A percentile compares a stretch with the other conserved stretches of the same genome.
Conservation (phyloP, 257 asterid genomes). For the Petrea volubilis region DNA sequence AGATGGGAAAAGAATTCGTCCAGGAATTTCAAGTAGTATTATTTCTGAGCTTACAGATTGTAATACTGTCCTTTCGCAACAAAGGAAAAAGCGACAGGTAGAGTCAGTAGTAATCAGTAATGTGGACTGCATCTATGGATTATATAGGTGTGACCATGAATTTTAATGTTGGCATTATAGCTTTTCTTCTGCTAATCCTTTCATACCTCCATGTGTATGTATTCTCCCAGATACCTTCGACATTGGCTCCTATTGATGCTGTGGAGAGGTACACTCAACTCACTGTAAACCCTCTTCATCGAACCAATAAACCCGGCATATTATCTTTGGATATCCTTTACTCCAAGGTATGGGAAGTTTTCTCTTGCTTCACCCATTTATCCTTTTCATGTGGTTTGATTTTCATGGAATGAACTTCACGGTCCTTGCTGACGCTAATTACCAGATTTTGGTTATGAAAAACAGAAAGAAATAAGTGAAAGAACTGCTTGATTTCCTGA, state of each 20-base stretch:
- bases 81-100: slow-evolving; percentile 94
- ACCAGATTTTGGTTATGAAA: not conserved
- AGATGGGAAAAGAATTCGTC: slow-evolving; percentile 73
- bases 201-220: slow-evolving; percentile 3
- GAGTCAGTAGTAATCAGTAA: slow-evolving; percentile 9
- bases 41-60: slow-evolving; percentile 88
- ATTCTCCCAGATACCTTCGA: slow-evolving; percentile 57
- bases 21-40: slow-evolving; percentile 74
- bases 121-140: slow-evolving; percentile 17
- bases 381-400: not conserved
- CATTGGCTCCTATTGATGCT: slow-evolving; percentile 76
- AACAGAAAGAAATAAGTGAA: not conserved
- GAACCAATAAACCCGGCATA: slow-evolving; percentile 94
- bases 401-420: not conserved
- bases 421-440: not conserved
- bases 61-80: slow-evolving; percentile 82
- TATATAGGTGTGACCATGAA: not conserved
- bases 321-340: slow-evolving; percentile 75
- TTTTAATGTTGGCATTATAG: not conserved
- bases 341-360: slow-evolving; percentile 59
- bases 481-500: not conserved
- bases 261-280: slow-evolving; percentile 90
- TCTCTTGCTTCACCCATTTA: not conserved
- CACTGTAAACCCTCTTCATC: slow-evolving; percentile 90
- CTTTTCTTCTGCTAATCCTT: not conserved